A percentile compares a stretch with the other conserved stretches of the same genome.
phyloP scores from a whole-genome alignment of 257 asterid genomes.

The Prunella vulgaris region DNA sequence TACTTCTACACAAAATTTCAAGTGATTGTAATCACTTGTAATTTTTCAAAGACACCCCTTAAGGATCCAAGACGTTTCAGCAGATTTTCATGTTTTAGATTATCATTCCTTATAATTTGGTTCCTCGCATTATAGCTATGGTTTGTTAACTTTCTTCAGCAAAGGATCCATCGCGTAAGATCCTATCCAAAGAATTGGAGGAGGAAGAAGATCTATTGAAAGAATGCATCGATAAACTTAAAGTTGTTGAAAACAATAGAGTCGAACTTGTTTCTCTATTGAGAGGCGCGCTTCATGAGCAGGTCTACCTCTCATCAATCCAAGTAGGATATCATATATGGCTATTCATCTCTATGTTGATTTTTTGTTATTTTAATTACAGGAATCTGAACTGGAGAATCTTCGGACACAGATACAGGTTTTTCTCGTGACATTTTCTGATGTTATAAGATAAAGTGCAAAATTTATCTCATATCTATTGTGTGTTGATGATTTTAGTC shows the following conservation, averaged over 20 bases:
- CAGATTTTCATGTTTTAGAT: slow-evolving; percentile 15
- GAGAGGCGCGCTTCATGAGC: slow-evolving; percentile 67
- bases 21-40: no score
- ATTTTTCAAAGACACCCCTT: no score
- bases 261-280: slow-evolving; percentile 60
- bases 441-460: not conserved
- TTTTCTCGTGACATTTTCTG: not conserved
- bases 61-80: not conserved
- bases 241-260: slow-evolving; percentile 69
- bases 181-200: slow-evolving; percentile 62
- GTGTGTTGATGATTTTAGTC: no score
- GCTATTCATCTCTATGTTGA: not conserved
- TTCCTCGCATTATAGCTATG: slow-evolving; percentile 1
- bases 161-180: slow-evolving; percentile 61
- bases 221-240: slow-evolving; percentile 65
- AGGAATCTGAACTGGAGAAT: slow-evolving; percentile 94
- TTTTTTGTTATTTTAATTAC: slow-evolving; percentile 21
- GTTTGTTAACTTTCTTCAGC: slow-evolving; percentile 37
- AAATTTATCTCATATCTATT: no score
- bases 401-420: slow-evolving; percentile 89
- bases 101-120: slow-evolving; percentile 8
- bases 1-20: no score
- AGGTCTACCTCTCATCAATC: slow-evolving; percentile 38
- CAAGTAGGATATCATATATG: not conserved
- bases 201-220: slow-evolving; percentile 62